These are phyloP conservation scores for Trichophyton mentagrophytes DNA, from an alignment of 2,329 filamentous ascomycete genomes.

Conservation along the genomic window DNA sequence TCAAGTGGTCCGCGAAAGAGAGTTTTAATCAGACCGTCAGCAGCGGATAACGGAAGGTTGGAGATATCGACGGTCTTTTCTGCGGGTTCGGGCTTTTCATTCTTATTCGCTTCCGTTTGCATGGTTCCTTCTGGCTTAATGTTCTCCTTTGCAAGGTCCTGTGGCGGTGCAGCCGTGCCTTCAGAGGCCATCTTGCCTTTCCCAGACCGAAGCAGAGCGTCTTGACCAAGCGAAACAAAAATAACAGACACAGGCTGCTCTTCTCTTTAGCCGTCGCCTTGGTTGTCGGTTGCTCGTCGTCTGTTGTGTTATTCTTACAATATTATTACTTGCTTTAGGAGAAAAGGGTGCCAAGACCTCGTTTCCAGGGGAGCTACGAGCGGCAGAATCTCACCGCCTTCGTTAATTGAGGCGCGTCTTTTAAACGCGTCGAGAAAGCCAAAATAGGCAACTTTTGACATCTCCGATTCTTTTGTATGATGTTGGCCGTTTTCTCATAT, in stretches of 20 bases:
- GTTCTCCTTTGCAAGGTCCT: not conserved
- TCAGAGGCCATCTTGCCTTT: not conserved
- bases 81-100: not conserved
- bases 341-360: not conserved
- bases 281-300: not conserved
- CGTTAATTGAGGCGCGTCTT: not conserved
- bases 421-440: not conserved
- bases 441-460: not conserved
- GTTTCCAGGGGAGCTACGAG: not conserved
- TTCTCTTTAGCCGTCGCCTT: not conserved
- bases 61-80: not conserved
- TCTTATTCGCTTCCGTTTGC: not conserved
- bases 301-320: not conserved
- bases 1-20: slow-evolving; percentile 49
- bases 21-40: slow-evolving; percentile 37
- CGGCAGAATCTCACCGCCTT: slow-evolving; percentile 1
- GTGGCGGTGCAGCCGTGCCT: not conserved
- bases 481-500: not conserved
- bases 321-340: too few relatives aligned
- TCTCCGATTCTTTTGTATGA: not conserved
- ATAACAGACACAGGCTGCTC: not conserved
- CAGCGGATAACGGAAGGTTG: slow-evolving; percentile 27
- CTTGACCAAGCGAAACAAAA: not conserved
- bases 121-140: not conserved
- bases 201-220: not conserved